Percentiles rank a stretch among this genome's conserved stretches.
These are phyloP conservation scores for Ilyonectria destructans DNA, from an alignment of 2,329 filamentous ascomycete genomes.

Conservation along the genomic window DNA sequence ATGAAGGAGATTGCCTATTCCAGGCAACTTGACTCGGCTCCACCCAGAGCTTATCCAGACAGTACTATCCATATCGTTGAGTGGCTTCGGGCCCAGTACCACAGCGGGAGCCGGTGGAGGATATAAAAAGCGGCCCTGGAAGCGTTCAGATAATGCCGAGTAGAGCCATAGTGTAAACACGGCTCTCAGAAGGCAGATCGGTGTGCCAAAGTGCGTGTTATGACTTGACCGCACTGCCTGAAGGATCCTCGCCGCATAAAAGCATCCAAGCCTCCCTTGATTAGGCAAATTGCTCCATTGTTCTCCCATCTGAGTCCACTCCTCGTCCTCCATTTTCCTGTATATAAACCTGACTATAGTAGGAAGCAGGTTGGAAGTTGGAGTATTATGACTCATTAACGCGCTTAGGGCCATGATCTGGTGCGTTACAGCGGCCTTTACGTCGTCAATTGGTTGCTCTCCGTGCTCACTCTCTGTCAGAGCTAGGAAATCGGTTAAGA, in stretches of 20 bases:
- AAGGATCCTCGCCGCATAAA: conserved; percentile 28
- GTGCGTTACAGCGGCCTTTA: conserved; percentile 30
- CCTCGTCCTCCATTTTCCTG: conserved; percentile 9
- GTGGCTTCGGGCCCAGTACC: conserved; percentile 4
- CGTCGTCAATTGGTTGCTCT: conserved; percentile 21
- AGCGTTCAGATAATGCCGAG: conserved; percentile 5
- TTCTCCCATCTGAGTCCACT: conserved; percentile 16
- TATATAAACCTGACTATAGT: conserved; percentile 30
- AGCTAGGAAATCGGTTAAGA: conserved; percentile 3
- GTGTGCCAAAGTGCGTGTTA: conserved; percentile 29
- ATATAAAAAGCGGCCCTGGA: background rate
- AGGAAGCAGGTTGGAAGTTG: conserved; percentile 13
- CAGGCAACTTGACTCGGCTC: conserved; percentile 4
- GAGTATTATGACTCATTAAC: conserved; percentile 25
- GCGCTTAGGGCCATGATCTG: conserved; percentile 27
- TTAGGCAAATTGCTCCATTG: conserved; percentile 7
- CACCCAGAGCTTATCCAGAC: conserved; percentile 5
- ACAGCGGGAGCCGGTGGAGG: background rate
- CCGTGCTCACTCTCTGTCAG: conserved; percentile 25
- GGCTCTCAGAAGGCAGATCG: background rate
- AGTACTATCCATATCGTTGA: background rate
- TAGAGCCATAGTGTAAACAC: conserved; percentile 7
- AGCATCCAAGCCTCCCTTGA: conserved; percentile 33
- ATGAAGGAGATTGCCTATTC: background rate
- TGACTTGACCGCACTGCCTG: conserved; percentile 20